Evolutionary conservation across 768 basidiomycete species (phyloP).

Genomic region (Trametes cinnabarina): DNA sequence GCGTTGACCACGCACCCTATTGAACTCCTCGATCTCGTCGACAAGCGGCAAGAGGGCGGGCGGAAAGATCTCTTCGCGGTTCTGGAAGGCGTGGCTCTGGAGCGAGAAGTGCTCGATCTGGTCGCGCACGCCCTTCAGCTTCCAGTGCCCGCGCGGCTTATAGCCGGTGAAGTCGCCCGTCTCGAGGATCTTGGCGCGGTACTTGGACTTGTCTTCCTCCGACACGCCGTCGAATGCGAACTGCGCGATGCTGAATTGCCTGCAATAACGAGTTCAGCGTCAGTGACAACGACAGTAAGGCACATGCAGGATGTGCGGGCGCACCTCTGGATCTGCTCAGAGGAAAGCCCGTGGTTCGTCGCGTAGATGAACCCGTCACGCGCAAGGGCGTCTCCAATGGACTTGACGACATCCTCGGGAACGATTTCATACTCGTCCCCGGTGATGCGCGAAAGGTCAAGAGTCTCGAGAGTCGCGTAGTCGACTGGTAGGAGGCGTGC

Average conservation of each 20-base stretch:
- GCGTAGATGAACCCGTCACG: conserved; percentile 15
- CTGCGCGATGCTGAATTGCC: conserved; percentile 13
- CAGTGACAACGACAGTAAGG: too few relatives aligned
- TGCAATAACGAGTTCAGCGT: too few relatives aligned
- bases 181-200: conserved; percentile 12
- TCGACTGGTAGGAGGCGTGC: background rate
- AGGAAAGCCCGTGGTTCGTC: conserved; percentile 10
- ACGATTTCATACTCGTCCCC: conserved; percentile 4
- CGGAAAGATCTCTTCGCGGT: conserved; percentile 7
- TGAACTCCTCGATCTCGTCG: conserved; percentile 13
- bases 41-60: conserved; percentile 6
- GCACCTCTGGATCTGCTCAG: conserved; percentile 5
- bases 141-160: conserved; percentile 14
- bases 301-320: background rate
- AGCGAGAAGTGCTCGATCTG: conserved; percentile 15
- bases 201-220: conserved; percentile 5
- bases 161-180: conserved; percentile 11
- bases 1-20: background rate
- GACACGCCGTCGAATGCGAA: conserved; percentile 10
- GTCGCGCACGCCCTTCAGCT: conserved; percentile 14
- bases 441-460: conserved; percentile 3
- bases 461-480: conserved; percentile 6
- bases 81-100: conserved; percentile 3
- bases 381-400: conserved; percentile 9
- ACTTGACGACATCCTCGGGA: conserved; percentile 9